phyloP scores from a whole-genome alignment of 2,329 filamentous ascomycete genomes.

The Pseudogymnoascus sp. region DNA sequence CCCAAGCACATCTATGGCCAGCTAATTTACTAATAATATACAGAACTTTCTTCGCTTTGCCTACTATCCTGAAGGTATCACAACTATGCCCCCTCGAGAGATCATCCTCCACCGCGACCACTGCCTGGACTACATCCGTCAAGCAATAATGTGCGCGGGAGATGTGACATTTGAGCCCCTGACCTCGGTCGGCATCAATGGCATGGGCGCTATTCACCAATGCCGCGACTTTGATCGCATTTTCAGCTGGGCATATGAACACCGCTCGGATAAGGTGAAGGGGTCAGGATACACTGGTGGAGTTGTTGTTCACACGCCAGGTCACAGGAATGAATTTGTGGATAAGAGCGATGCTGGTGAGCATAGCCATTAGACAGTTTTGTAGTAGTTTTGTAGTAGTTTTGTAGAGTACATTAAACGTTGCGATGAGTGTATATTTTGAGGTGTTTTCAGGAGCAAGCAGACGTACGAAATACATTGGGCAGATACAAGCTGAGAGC shows the following conservation, averaged over 20 bases:
- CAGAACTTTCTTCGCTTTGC: background rate
- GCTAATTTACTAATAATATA: background rate
- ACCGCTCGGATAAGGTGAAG: background rate
- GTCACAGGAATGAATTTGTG: background rate
- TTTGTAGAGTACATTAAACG: background rate
- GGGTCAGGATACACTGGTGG: background rate
- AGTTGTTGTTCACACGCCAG: conserved; percentile 1
- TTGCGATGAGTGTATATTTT: background rate
- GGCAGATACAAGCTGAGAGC: background rate
- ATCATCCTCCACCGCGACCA: conserved; percentile 11
- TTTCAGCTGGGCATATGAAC: conserved; percentile 10
- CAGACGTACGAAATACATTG: background rate
- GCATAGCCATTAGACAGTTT: background rate
- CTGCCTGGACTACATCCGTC: conserved; percentile 3
- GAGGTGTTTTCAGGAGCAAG: background rate
- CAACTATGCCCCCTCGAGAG: conserved; percentile 3
- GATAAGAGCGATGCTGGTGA: background rate
- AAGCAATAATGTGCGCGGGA: conserved; percentile 13
- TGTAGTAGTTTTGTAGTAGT: background rate
- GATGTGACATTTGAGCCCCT: conserved; percentile 14
- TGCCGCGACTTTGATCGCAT: conserved; percentile 12
- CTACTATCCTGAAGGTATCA: background rate
- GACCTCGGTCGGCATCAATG: conserved; percentile 10
- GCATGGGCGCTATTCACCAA: conserved; percentile 10
- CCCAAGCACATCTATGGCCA: background rate